These are phyloP conservation scores for Hymenoscyphus occultus DNA, from an alignment of 2,329 filamentous ascomycete species.

Conservation along the genomic window DNA sequence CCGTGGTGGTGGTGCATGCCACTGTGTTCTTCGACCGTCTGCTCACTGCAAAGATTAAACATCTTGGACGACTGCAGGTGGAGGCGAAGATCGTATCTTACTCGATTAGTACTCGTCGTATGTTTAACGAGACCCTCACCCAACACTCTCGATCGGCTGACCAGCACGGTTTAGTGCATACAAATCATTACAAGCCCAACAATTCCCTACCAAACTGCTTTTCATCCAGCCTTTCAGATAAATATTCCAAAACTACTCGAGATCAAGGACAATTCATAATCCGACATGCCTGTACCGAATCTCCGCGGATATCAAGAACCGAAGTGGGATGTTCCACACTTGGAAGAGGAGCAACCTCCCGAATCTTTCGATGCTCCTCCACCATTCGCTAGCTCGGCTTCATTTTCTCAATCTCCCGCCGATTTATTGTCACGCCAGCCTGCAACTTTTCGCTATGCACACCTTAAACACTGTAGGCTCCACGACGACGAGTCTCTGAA, in stretches of 20 bases:
- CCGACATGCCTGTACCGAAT: neutral
- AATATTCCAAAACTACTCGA: neutral
- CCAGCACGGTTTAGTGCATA: neutral
- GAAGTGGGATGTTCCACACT: neutral
- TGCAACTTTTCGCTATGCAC: neutral
- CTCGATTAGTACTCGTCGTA: neutral
- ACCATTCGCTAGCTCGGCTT: neutral
- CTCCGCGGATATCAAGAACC: neutral
- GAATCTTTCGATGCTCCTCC: neutral
- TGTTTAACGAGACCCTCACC: neutral
- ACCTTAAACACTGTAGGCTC: neutral
- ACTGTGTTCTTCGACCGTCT: neutral
- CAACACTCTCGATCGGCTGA: slow-evolving; percentile 1
- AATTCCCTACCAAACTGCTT: neutral
- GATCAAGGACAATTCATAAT: neutral
- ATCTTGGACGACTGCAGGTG: neutral
- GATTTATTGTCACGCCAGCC: neutral
- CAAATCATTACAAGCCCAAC: neutral
- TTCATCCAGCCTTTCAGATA: neutral
- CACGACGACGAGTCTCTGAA: neutral
- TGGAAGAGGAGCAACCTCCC: neutral
- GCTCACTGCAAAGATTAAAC: no score
- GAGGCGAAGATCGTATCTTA: neutral
- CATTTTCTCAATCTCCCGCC: neutral
- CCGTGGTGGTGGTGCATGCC: neutral